Conservation (phyloP, 176 grass and related monocot species). For the Cocos nucifera region DNA sequence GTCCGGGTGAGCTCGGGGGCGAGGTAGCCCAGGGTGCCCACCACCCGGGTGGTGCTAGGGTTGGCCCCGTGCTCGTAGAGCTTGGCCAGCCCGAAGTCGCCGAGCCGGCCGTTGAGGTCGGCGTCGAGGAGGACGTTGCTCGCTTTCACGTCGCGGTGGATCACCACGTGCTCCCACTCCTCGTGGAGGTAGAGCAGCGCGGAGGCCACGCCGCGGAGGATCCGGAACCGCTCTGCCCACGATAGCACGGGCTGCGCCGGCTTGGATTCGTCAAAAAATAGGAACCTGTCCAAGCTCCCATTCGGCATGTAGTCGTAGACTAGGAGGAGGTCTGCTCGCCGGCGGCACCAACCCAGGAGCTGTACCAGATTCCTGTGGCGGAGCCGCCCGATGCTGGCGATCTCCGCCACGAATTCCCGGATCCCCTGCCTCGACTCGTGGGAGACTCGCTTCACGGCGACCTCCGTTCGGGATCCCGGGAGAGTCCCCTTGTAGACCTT, state of each 20-base stretch:
- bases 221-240: slow-evolving; percentile 26
- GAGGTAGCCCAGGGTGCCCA: slow-evolving; percentile 76
- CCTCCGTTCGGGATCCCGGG: slow-evolving; percentile 16
- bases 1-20: slow-evolving; percentile 72
- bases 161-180: slow-evolving; percentile 73
- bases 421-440: slow-evolving; percentile 73
- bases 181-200: slow-evolving; percentile 89
- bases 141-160: slow-evolving; percentile 83
- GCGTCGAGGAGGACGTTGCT: slow-evolving; percentile 71
- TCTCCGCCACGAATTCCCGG: slow-evolving; percentile 72
- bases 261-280: slow-evolving; percentile 28
- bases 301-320: slow-evolving; percentile 92
- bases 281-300: slow-evolving; percentile 62
- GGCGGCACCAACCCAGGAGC: slow-evolving; percentile 85
- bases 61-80: slow-evolving; percentile 71
- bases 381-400: slow-evolving; percentile 66
- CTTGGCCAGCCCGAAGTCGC: slow-evolving; percentile 79
- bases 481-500: slow-evolving; percentile 89
- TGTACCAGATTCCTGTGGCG: slow-evolving; percentile 78
- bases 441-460: slow-evolving; percentile 72
- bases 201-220: slow-evolving; percentile 57
- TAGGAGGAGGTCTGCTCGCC: slow-evolving; percentile 57
- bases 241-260: slow-evolving; percentile 21
- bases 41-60: slow-evolving; percentile 67
- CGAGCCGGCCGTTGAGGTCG: slow-evolving; percentile 56